These are phyloP conservation scores for Penicillium corylophilum DNA, from an alignment of 2,329 filamentous ascomycete species.

Conservation along the genomic window DNA sequence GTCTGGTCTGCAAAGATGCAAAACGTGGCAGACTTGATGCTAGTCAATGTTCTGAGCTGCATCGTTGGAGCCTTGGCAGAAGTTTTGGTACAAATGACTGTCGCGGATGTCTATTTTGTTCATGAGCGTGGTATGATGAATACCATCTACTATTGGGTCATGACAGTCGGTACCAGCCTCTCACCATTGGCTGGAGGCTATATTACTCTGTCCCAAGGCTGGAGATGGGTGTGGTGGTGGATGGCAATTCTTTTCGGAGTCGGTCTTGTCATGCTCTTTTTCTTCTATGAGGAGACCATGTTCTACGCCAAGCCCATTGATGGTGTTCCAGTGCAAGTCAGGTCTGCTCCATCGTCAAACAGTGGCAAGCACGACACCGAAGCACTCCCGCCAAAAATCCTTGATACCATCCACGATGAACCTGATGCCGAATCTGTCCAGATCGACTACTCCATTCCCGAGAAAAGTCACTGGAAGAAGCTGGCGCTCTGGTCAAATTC, in stretches of 20 bases:
- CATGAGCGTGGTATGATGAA: constrained; percentile 52
- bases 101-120: constrained; percentile 51
- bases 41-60: constrained; percentile 46
- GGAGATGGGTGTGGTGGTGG: constrained; percentile 55
- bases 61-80: constrained; percentile 47
- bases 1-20: constrained; percentile 48
- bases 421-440: background rate
- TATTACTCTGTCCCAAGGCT: constrained; percentile 44
- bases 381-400: background rate
- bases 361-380: constrained; percentile 2
- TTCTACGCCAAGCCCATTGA: constrained; percentile 6
- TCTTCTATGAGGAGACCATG: constrained; percentile 48
- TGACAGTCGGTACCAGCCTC: constrained; percentile 34
- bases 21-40: constrained; percentile 45
- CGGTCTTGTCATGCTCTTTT: constrained; percentile 41
- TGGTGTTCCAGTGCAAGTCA: background rate
- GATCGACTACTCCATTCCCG: constrained; percentile 13
- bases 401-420: background rate
- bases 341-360: background rate
- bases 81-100: constrained; percentile 48
- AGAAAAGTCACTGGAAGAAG: constrained; percentile 40
- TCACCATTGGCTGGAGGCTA: constrained; percentile 35
- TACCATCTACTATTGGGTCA: constrained; percentile 44
- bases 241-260: constrained; percentile 42
- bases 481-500: constrained; percentile 35